phyloP scores from a whole-genome alignment of 192 early-diverging fungal species.

The Radiomyces spectabilis region DNA sequence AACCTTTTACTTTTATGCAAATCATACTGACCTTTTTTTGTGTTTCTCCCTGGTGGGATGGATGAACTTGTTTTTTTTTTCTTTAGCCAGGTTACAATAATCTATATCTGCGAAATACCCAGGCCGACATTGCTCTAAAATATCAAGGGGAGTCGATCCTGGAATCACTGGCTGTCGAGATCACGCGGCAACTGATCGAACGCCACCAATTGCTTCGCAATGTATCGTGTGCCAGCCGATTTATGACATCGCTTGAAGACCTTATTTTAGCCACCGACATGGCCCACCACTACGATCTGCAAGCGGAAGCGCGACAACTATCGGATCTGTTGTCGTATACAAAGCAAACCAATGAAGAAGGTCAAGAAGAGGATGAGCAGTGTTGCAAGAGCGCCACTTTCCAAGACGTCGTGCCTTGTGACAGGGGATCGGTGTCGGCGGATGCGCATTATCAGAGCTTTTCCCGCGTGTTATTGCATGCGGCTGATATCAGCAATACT shows the following conservation, averaged over 20 bases:
- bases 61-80: neutral
- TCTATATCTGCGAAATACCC: conserved; percentile 73
- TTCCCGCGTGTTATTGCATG: conserved; percentile 62
- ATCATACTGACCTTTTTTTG: neutral
- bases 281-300: neutral
- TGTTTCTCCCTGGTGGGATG: neutral
- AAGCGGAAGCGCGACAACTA: neutral
- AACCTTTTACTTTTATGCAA: neutral
- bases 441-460: conserved; percentile 48
- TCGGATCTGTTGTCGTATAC: neutral
- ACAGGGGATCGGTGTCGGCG: conserved; percentile 6
- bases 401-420: conserved; percentile 4
- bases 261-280: conserved; percentile 7
- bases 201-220: conserved; percentile 61
- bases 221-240: conserved; percentile 21
- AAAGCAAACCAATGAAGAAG: neutral
- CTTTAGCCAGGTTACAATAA: conserved; percentile 81
- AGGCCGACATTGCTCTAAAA: conserved; percentile 55
- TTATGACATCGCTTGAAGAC: neutral
- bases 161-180: conserved; percentile 72
- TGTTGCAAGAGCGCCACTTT: too few species aligned
- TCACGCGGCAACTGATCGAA: conserved; percentile 52
- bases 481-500: conserved; percentile 81
- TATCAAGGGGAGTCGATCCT: conserved; percentile 75
- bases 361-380: too few species aligned